Percentiles rank a stretch among this genome's conserved stretches.
phyloP scores from a whole-genome alignment of 495 filamentous ascomycete species.

The Neurospora sp. region DNA sequence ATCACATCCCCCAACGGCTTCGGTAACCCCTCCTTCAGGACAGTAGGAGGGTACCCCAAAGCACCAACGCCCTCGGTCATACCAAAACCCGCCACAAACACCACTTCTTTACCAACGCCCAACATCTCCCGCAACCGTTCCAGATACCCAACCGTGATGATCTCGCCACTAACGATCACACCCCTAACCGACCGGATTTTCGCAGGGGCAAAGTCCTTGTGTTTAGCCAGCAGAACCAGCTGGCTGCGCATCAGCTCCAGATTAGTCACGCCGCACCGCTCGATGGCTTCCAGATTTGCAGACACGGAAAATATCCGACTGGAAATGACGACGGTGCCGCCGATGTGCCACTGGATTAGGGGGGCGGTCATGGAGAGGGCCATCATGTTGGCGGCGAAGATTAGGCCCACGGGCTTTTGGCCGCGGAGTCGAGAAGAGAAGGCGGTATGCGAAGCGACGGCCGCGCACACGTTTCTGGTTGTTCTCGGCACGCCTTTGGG shows the following conservation, averaged over 20 bases:
- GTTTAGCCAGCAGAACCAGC: not conserved
- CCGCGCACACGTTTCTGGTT: not conserved
- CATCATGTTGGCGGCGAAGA: not conserved
- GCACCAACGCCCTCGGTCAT: not conserved
- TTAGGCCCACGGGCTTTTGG: not conserved
- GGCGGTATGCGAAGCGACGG: not conserved
- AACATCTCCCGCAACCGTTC: not conserved
- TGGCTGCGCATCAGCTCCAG: not conserved
- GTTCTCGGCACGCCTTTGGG: not conserved
- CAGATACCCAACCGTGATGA: not conserved
- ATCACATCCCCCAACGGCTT: not conserved
- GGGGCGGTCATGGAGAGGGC: not conserved
- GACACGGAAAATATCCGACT: not conserved
- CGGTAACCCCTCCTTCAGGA: not conserved
- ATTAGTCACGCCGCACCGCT: not conserved
- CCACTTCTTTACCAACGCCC: not conserved
- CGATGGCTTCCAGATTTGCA: not conserved
- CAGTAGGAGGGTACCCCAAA: not conserved
- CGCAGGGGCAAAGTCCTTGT: not conserved
- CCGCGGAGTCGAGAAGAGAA: not conserved
- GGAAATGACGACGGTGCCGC: not conserved
- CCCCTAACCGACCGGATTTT: not conserved
- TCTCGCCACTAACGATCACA: not conserved
- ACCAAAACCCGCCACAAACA: not conserved
- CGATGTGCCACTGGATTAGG: not conserved